Evolutionary conservation across 495 filamentous ascomycete genomes (phyloP).

Genomic region (Bryoglossum gracile): DNA sequence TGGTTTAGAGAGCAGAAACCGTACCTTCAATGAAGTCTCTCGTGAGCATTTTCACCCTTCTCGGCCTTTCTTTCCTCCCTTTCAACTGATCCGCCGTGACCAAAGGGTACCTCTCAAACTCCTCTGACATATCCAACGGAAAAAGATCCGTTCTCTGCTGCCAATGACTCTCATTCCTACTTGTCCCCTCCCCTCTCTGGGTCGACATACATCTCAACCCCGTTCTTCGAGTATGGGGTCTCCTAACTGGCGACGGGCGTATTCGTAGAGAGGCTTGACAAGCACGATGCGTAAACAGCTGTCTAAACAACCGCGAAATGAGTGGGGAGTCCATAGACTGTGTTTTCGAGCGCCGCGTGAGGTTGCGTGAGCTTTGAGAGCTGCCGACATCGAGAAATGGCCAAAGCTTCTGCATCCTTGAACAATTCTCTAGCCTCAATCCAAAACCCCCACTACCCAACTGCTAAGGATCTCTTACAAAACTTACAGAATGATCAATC

Average conservation of each 20-base stretch:
- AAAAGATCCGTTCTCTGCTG: conserved; percentile 68
- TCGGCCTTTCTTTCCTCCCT: conserved; percentile 64
- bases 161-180: conserved; percentile 54
- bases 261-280: conserved; percentile 56
- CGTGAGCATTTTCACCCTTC: conserved; percentile 89
- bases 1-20: conserved; percentile 9
- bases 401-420: conserved; percentile 23
- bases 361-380: conserved; percentile 12
- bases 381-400: conserved; percentile 8
- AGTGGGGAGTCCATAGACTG: conserved; percentile 72
- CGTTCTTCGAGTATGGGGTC: conserved; percentile 28
- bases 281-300: conserved; percentile 68
- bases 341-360: conserved; percentile 1
- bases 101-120: conserved; percentile 71
- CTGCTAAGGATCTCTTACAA: not conserved
- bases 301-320: conserved; percentile 70
- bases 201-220: conserved; percentile 14
- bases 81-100: conserved; percentile 77
- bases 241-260: conserved; percentile 32
- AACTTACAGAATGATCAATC: conserved; percentile 1
- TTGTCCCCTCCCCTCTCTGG: conserved; percentile 21
- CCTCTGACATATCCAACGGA: conserved; percentile 65
- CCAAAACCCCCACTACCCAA: not conserved
- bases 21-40: conserved; percentile 95
- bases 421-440: not conserved